Conservation (phyloP, 2,329 filamentous ascomycete genomes). For the Tympanopsis confertula region DNA sequence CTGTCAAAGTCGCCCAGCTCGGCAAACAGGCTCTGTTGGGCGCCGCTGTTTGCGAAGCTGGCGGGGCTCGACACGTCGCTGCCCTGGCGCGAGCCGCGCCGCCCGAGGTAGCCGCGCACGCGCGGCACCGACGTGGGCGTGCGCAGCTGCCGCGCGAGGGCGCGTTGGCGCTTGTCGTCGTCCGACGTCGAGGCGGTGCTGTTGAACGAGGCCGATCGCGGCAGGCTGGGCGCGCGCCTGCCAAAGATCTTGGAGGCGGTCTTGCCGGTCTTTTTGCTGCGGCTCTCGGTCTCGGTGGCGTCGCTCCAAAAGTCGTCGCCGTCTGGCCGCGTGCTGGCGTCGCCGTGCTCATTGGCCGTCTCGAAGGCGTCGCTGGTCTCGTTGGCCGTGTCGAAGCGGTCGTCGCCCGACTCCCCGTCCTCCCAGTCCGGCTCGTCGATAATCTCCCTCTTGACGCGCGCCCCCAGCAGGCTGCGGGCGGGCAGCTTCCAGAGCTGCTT, state of each 20-base stretch:
- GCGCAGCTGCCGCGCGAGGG: constrained; percentile 33
- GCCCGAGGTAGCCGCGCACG: constrained; percentile 44
- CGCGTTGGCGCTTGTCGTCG: constrained; percentile 41
- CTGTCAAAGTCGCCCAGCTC: constrained; percentile 76
- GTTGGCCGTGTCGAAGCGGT: constrained; percentile 66
- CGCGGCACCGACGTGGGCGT: constrained; percentile 56
- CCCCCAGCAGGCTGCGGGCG: neutral
- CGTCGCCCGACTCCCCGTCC: constrained; percentile 51
- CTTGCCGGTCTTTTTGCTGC: constrained; percentile 30
- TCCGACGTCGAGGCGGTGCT: constrained; percentile 83
- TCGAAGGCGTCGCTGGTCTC: constrained; percentile 59
- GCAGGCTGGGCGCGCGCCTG: constrained; percentile 11
- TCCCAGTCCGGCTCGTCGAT: constrained; percentile 85
- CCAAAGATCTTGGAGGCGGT: constrained; percentile 32
- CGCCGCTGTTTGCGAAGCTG: constrained; percentile 37
- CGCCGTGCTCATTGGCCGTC: constrained; percentile 66
- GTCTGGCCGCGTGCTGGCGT: constrained; percentile 74
- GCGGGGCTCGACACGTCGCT: constrained; percentile 50
- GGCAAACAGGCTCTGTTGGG: constrained; percentile 73
- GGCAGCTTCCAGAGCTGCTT: constrained; percentile 66
- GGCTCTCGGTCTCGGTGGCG: constrained; percentile 68
- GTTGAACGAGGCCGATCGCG: constrained; percentile 50
- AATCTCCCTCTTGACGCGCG: constrained; percentile 54
- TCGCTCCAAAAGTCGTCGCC: constrained; percentile 59
- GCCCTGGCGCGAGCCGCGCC: constrained; percentile 46